These are phyloP conservation scores for Nigrograna mackinnonii DNA, from an alignment of 2,329 filamentous ascomycete genomes.

Conservation along the genomic window DNA sequence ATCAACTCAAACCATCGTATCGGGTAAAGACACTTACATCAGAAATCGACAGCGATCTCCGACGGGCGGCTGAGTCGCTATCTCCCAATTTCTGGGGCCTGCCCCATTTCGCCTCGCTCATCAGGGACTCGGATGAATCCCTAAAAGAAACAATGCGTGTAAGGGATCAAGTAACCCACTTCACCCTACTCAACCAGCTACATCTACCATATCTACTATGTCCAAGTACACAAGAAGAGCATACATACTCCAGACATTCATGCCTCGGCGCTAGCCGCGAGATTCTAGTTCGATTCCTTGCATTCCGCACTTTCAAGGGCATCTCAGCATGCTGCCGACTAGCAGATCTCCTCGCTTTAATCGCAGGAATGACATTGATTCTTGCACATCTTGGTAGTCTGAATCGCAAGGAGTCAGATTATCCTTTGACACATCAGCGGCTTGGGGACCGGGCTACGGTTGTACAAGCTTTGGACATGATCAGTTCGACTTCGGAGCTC, in stretches of 20 bases:
- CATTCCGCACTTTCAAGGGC: background rate
- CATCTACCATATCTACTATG: slow-evolving; percentile 2
- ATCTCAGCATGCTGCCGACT: slow-evolving; percentile 9
- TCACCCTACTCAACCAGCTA: background rate
- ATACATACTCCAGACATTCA: background rate
- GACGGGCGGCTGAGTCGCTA: slow-evolving; percentile 10
- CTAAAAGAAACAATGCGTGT: slow-evolving; percentile 9
- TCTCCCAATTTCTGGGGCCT: slow-evolving; percentile 18
- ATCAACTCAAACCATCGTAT: no score
- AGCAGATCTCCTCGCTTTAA: slow-evolving; percentile 21
- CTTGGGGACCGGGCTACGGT: slow-evolving; percentile 19
- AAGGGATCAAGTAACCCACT: slow-evolving; percentile 2
- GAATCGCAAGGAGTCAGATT: slow-evolving; percentile 4
- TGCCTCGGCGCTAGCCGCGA: slow-evolving; percentile 1
- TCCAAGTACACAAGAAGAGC: background rate
- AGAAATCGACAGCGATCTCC: slow-evolving; percentile 15
- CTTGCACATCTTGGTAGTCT: slow-evolving; percentile 20
- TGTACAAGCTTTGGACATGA: no score
- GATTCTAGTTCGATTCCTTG: background rate
- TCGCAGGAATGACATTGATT: slow-evolving; percentile 19
- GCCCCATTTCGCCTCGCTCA: slow-evolving; percentile 8
- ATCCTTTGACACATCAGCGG: slow-evolving; percentile 15
- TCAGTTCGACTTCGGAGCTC: no score
- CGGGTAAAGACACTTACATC: slow-evolving; percentile 28
- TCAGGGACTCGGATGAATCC: background rate